Percentiles rank a stretch among this genome's conserved stretches.
Evolutionary conservation across 495 filamentous ascomycete genomes (phyloP).

Genomic region (Daldinia childiae): DNA sequence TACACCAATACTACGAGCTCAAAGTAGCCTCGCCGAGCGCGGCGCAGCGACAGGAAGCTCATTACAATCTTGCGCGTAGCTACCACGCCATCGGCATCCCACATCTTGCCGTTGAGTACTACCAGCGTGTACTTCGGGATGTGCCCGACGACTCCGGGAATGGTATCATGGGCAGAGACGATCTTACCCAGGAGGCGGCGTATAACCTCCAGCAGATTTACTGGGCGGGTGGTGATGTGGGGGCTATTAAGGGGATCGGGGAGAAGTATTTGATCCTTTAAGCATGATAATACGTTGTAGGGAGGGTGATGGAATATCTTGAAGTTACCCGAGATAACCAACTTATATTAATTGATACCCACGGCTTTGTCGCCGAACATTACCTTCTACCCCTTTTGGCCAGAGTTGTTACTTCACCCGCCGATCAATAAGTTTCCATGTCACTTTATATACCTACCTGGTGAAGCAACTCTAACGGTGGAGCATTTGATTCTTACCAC

Average conservation of each 20-base stretch:
- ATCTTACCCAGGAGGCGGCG: conserved; percentile 75
- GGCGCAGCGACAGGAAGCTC: conserved; percentile 77
- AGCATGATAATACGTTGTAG: neutral
- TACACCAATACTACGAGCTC: conserved; percentile 77
- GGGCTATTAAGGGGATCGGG: conserved; percentile 64
- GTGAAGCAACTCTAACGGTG: too few species aligned
- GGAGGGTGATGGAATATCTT: neutral
- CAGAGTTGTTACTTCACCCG: neutral
- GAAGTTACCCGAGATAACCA: neutral
- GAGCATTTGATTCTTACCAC: too few species aligned
- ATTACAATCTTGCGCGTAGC: conserved; percentile 85
- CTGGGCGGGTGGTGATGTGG: conserved; percentile 67
- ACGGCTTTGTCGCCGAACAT: conserved; percentile 1
- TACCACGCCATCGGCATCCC: conserved; percentile 83
- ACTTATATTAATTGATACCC: neutral
- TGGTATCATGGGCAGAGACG: conserved; percentile 55
- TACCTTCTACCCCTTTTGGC: neutral
- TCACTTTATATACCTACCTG: neutral
- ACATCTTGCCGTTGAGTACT: conserved; percentile 80
- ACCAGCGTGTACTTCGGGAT: conserved; percentile 56
- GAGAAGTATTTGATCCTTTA: conserved; percentile 60
- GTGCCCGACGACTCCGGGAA: conserved; percentile 36
- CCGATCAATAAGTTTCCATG: neutral
- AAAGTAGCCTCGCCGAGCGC: conserved; percentile 49
- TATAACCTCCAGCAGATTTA: conserved; percentile 74